Evolutionary conservation across 176 grass and related monocot species (phyloP).

Genomic region (Puccinellia tenuiflora): DNA sequence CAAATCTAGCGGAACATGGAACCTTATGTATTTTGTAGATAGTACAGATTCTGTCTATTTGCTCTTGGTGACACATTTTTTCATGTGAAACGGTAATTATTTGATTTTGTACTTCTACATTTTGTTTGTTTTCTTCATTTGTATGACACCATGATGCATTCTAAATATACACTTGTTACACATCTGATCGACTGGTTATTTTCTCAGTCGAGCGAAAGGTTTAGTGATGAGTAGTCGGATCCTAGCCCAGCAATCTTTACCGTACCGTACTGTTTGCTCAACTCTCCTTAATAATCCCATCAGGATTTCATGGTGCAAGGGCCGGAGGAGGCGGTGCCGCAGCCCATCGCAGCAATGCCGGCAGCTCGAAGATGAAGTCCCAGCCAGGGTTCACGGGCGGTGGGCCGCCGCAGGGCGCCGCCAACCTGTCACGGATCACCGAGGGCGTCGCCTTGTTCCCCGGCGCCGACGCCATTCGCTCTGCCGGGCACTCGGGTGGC

Average conservation of each 20-base stretch:
- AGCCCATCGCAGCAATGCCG: not conserved
- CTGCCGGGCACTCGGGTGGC: conserved; percentile 33
- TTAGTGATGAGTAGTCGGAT: not conserved
- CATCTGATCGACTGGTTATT: not conserved
- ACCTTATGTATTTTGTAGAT: no score
- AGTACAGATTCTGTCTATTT: no score
- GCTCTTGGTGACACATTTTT: no score
- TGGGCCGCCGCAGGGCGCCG: conserved; percentile 18
- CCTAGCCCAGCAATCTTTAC: not conserved
- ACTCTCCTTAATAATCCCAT: not conserved
- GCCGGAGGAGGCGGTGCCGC: conserved; percentile 18
- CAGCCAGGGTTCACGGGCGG: conserved; percentile 53
- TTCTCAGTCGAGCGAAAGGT: not conserved
- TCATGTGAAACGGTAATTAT: not conserved
- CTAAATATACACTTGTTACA: not conserved
- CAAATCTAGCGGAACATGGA: no score
- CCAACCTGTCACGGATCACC: conserved; percentile 55
- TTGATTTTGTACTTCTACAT: not conserved
- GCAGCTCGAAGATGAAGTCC: conserved; percentile 52
- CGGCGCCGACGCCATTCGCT: conserved; percentile 33
- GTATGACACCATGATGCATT: not conserved
- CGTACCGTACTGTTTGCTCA: not conserved
- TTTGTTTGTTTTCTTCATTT: not conserved
- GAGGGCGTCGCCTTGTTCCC: conserved; percentile 45
- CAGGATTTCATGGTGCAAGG: conserved; percentile 39